Evolutionary conservation across 2,329 filamentous ascomycete genomes (phyloP), one percentile per base, ranked within the genome.

Genomic region (Chalaropsis ovoidea): DNA sequence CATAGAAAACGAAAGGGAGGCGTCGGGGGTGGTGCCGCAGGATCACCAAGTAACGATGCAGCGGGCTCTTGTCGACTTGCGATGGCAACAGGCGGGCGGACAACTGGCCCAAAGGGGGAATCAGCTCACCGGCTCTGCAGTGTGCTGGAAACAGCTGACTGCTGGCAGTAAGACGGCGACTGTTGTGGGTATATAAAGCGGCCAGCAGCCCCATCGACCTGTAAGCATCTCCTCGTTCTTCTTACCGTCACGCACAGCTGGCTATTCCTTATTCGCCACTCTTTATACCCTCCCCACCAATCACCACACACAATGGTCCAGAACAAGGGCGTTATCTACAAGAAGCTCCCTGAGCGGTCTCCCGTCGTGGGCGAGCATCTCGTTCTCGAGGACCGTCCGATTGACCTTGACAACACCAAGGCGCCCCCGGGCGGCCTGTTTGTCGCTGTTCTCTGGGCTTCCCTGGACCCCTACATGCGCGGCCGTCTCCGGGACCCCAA

Each of bases 391-490:
- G 76, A 81, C 69, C 81, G 81, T 67, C 79, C 83, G 22, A 85
- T 92, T 69, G 88, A 94, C 73, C 76, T 86, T 69, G 76, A 84
- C 27, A 61, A 13, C 17, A 78, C 81, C 62, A 73, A 81, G 4
- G 81, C 85, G 35, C 80, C 84, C 27, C 74, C 81, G 56, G 87
- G 88, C 69, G 86, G 90, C 49, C 74, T 95, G 61, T 83, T 83
- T 41, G 76, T 87, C 69, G 83, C 90, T 77, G 82, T 87, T 70
- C 81, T 87, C 71, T 90, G 88, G 74, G 80, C 85, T 69, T 92
- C 88, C 49, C 87, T 87, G 76, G 90, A 95, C 75, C 90, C 90
- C 1, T 95, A 95, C 78, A 84, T 89, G 79, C 87, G 91, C 66
- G 88, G 87, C 68, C 83, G 84, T 70, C 92, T 95, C 88, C 86